Conservation (phyloP, 768 basidiomycete genomes). For the Phylloporus sp. region DNA sequence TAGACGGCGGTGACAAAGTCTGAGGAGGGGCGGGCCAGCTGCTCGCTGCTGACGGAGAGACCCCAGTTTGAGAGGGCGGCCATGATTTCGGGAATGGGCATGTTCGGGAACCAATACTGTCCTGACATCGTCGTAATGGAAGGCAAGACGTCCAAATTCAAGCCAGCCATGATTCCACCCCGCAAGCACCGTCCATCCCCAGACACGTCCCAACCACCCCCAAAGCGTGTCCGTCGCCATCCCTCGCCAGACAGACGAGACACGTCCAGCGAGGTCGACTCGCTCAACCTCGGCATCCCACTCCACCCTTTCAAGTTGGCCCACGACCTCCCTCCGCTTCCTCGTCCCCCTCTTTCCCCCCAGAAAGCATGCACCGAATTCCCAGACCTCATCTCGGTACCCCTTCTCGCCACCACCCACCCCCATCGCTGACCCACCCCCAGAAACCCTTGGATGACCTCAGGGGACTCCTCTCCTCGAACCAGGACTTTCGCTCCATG, state of each 20-base stretch:
- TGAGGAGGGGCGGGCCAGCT: slow-evolving; percentile 59
- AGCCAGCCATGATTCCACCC: slow-evolving; percentile 40
- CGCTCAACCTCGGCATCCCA: slow-evolving; percentile 15
- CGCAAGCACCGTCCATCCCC: slow-evolving; percentile 4
- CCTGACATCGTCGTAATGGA: slow-evolving; percentile 21
- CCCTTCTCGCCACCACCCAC: neutral
- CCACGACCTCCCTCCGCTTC: slow-evolving; percentile 1
- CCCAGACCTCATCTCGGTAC: slow-evolving; percentile 19
- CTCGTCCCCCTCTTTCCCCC: slow-evolving; percentile 6
- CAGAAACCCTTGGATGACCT: slow-evolving; percentile 30
- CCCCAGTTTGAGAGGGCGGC: slow-evolving; percentile 64
- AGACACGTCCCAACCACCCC: too few species aligned
- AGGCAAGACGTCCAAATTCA: slow-evolving; percentile 41
- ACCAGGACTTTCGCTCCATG: slow-evolving; percentile 13
- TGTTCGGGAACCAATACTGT: slow-evolving; percentile 59
- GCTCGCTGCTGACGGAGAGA: slow-evolving; percentile 58
- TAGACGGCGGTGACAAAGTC: slow-evolving; percentile 72
- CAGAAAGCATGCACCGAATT: slow-evolving; percentile 4
- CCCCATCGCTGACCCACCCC: neutral
- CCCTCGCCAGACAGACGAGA: slow-evolving; percentile 6
- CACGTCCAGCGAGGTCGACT: slow-evolving; percentile 21
- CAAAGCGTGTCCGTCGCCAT: slow-evolving; percentile 7
- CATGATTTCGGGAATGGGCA: slow-evolving; percentile 61
- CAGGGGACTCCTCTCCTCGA: slow-evolving; percentile 19
- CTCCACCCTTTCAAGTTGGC: slow-evolving; percentile 21